Evolutionary conservation across 2,329 filamentous ascomycete genomes (phyloP), one percentile per base, ranked within the genome.

Genomic region (Aspergillus novoparasiticus): DNA sequence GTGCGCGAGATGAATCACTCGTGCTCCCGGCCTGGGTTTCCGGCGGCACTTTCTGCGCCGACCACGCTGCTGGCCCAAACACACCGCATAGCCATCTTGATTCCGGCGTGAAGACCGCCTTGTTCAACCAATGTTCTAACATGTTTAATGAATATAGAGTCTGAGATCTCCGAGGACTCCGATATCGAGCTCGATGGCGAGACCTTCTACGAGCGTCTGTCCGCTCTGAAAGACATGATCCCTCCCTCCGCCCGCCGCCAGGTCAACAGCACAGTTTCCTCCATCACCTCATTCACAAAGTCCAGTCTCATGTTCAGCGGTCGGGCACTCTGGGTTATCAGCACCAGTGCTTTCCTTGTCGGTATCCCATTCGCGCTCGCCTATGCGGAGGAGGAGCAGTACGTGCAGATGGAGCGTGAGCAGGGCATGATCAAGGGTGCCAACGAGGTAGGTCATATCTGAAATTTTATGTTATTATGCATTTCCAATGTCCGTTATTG

Each of bases 341-440:
- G 90, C 80, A 97, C 94, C 68, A 94, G 90, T 66, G 93, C 92
- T 64, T 86, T 99, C 75, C 84, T 99, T 76, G 82, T 98, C 68
- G 94, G 93, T 72, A 93, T 98, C 58, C 95, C 95, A 61, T 98
- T 93, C 85, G 94, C 93, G 63, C 84, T 99, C 71, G 94, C 93
- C 63, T 94, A 93, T 77, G 89, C 91, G 68, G 95, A 99, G 85
- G 95, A 99, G 84, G 93, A 97, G 85, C 92, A 97, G 84, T 89
- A 96, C 78, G 85, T 94, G 69, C 94, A 97, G 84, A 96, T 97
- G 93, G 95, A 99, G 88, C 89, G 93, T 80, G 94, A 97, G 84
- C 93, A 94, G 87, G 89, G 91, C 80, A 95, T 97, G 92, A 91
- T 95, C 79, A 92, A 97, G 86, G 88, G 91, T 75, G 93, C 93